Conservation (phyloP, 306 rosid species). For the Senna siamea region DNA sequence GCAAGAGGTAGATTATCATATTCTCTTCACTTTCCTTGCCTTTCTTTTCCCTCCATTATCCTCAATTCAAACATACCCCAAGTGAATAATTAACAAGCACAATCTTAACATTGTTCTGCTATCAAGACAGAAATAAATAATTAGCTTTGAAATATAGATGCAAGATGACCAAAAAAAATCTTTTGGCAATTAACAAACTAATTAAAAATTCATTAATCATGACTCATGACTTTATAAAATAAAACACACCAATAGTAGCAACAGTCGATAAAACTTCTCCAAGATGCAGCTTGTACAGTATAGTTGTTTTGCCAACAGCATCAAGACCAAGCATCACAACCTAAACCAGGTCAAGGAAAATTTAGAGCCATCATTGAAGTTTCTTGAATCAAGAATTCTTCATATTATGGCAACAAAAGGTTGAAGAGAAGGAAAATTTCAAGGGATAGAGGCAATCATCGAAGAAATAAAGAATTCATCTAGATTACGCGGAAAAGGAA, state of each 20-base stretch:
- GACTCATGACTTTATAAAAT: neutral
- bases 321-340: conserved; percentile 97
- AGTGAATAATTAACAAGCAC: conserved; percentile 20
- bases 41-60: too few relatives aligned
- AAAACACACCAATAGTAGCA: too few relatives aligned
- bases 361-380: neutral
- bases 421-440: too few relatives aligned
- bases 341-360: conserved; percentile 50
- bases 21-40: too few relatives aligned
- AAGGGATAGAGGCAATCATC: too few relatives aligned
- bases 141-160: conserved; percentile 1
- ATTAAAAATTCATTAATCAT: neutral
- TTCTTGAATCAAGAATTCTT: neutral
- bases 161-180: conserved; percentile 9
- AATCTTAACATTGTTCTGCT: conserved; percentile 1
- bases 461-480: too few relatives aligned
- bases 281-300: conserved; percentile 85
- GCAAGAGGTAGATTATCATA: too few relatives aligned
- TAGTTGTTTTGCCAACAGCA: conserved; percentile 94
- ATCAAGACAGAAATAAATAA: conserved; percentile 4
- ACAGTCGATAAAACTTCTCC: conserved; percentile 93
- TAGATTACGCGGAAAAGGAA: too few relatives aligned
- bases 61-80: neutral
- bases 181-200: neutral
- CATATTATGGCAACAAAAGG: neutral